phyloP scores from a whole-genome alignment of 2,329 filamentous ascomycete species.

The Fusarium tuaranense region DNA sequence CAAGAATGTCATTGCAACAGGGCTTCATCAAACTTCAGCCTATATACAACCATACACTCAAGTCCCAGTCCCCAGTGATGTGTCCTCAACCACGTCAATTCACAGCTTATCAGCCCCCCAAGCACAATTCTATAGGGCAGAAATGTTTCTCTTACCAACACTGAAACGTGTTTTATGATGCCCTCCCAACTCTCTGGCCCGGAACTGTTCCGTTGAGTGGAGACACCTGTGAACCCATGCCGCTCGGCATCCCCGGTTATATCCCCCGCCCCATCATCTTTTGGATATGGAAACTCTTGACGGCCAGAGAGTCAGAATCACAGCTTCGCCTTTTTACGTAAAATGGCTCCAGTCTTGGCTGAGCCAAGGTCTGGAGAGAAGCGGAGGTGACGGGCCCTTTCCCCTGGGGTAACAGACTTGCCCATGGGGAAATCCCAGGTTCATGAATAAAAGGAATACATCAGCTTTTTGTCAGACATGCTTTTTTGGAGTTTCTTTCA shows the following conservation, averaged over 20 bases:
- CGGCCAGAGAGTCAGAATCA: not conserved
- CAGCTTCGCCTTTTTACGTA: not conserved
- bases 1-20: not conserved
- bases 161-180: not conserved
- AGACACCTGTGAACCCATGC: not conserved
- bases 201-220: not conserved
- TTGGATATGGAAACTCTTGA: constrained; percentile 2
- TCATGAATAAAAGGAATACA: not conserved
- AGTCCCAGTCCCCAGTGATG: not conserved
- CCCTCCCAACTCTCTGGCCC: not conserved
- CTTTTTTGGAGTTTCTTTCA: not conserved
- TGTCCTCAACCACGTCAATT: not conserved
- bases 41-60: not conserved
- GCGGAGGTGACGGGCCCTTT: not conserved
- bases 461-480: not conserved
- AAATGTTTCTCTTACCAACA: not conserved
- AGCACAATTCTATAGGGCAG: not conserved
- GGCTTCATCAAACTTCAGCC: not conserved
- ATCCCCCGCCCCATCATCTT: not conserved
- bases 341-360: not conserved
- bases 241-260: not conserved
- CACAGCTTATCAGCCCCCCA: not conserved
- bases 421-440: not conserved
- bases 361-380: not conserved
- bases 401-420: not conserved